These are phyloP conservation scores for Penicillium coprophilum DNA, from an alignment of 495 filamentous ascomycete genomes.

Conservation along the genomic window DNA sequence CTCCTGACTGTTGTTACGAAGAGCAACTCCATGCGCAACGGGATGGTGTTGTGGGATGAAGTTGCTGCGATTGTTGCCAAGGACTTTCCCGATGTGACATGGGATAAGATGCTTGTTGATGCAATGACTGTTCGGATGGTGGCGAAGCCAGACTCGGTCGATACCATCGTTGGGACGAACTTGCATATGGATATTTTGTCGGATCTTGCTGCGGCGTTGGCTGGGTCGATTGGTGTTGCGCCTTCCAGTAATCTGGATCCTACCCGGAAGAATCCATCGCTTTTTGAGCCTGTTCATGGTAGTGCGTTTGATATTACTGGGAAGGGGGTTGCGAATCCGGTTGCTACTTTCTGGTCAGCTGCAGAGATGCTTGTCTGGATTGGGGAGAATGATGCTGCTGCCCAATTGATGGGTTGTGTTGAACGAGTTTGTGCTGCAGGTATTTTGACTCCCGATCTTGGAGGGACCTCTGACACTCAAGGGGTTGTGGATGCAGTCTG, in stretches of 20 bases:
- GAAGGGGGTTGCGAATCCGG: conserved; percentile 63
- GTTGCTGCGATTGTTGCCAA: conserved; percentile 38
- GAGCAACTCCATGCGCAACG: conserved; percentile 51
- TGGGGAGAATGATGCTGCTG: conserved; percentile 51
- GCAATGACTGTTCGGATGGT: conserved; percentile 55
- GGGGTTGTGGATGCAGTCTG: conserved; percentile 58
- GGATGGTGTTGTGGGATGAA: conserved; percentile 53
- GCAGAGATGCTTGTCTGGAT: conserved; percentile 65
- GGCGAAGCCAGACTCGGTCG: conserved; percentile 44
- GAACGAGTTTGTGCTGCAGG: conserved; percentile 55
- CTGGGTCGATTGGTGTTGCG: conserved; percentile 50
- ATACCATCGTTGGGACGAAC: conserved; percentile 54
- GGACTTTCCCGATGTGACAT: conserved; percentile 48
- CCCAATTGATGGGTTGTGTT: conserved; percentile 51
- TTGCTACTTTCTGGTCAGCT: conserved; percentile 63
- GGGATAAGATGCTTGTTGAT: conserved; percentile 54
- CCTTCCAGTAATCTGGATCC: conserved; percentile 60
- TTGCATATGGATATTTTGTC: conserved; percentile 53
- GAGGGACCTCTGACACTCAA: conserved; percentile 48
- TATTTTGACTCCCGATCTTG: conserved; percentile 56
- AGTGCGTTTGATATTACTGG: conserved; percentile 66
- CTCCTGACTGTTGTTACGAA: conserved; percentile 52
- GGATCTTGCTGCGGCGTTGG: conserved; percentile 51
- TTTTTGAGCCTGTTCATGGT: conserved; percentile 64
- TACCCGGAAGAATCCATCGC: conserved; percentile 52